Evolutionary conservation across 768 basidiomycete species (phyloP).

Genomic region (Cyathus striatus): DNA sequence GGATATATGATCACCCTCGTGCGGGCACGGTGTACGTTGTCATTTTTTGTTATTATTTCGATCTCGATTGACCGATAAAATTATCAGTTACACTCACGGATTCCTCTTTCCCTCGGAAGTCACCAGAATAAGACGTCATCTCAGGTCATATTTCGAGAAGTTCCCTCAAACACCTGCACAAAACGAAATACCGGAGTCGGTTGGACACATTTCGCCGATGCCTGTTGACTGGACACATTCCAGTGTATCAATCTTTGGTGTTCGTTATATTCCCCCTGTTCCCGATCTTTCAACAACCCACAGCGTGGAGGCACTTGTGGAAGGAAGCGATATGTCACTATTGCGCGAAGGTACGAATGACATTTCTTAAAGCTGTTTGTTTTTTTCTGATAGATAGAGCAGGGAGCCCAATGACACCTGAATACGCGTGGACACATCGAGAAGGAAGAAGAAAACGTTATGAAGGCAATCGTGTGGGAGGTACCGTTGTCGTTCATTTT

Average conservation of each 20-base stretch:
- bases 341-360: constrained; percentile 52
- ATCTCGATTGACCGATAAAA: constrained; percentile 2
- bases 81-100: constrained; percentile 80
- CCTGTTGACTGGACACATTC: constrained; percentile 73
- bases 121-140: constrained; percentile 55
- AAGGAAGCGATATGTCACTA: constrained; percentile 82
- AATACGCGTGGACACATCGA: constrained; percentile 65
- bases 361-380: background rate
- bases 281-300: constrained; percentile 59
- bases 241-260: constrained; percentile 82
- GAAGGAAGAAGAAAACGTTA: constrained; percentile 68
- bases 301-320: constrained; percentile 88
- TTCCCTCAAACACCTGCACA: constrained; percentile 29
- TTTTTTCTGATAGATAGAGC: constrained; percentile 3
- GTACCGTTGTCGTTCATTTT: constrained; percentile 94
- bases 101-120: constrained; percentile 92
- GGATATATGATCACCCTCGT: constrained; percentile 97
- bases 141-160: constrained; percentile 48
- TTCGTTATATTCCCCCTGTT: constrained; percentile 66
- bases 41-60: constrained; percentile 4
- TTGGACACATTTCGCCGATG: constrained; percentile 28
- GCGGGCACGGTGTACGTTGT: constrained; percentile 81
- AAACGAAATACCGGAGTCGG: constrained; percentile 15
- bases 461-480: constrained; percentile 70
- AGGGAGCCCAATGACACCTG: constrained; percentile 57